phyloP scores from a whole-genome alignment of 306 rosid genomes.

The Medicago ruthenica region DNA sequence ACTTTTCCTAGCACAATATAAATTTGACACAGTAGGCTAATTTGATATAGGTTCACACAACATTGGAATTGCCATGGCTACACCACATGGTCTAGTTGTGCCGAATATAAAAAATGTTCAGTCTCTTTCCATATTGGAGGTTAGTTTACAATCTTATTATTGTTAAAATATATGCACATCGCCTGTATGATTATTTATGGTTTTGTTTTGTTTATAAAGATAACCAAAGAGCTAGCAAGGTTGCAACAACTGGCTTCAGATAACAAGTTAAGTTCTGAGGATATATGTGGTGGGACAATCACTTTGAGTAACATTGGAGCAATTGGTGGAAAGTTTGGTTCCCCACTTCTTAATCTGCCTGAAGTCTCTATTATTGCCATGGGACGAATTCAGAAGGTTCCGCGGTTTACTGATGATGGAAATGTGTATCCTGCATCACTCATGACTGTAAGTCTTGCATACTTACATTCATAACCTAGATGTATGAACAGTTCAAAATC shows the following conservation, averaged over 20 bases:
- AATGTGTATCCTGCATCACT: slow-evolving; percentile 70
- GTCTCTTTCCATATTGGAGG: slow-evolving; percentile 90
- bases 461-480: slow-evolving; percentile 5
- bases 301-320: slow-evolving; percentile 93
- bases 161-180: neutral
- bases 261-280: slow-evolving; percentile 82
- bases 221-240: slow-evolving; percentile 87
- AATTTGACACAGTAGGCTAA: slow-evolving; percentile 34
- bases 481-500: neutral
- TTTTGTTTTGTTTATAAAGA: slow-evolving; percentile 47
- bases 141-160: slow-evolving; percentile 42
- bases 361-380: slow-evolving; percentile 90
- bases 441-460: slow-evolving; percentile 77
- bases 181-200: too few relatives aligned
- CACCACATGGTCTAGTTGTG: slow-evolving; percentile 84
- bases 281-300: slow-evolving; percentile 80
- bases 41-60: slow-evolving; percentile 79
- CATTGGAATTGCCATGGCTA: slow-evolving; percentile 92
- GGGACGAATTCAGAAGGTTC: slow-evolving; percentile 84
- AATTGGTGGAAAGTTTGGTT: slow-evolving; percentile 93
- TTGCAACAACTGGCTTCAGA: slow-evolving; percentile 74
- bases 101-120: slow-evolving; percentile 92
- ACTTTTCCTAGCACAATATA: slow-evolving; percentile 6
- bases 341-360: slow-evolving; percentile 93
- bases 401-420: slow-evolving; percentile 69